phyloP scores from a whole-genome alignment of 306 rosid genomes.

The Delonix regia region DNA sequence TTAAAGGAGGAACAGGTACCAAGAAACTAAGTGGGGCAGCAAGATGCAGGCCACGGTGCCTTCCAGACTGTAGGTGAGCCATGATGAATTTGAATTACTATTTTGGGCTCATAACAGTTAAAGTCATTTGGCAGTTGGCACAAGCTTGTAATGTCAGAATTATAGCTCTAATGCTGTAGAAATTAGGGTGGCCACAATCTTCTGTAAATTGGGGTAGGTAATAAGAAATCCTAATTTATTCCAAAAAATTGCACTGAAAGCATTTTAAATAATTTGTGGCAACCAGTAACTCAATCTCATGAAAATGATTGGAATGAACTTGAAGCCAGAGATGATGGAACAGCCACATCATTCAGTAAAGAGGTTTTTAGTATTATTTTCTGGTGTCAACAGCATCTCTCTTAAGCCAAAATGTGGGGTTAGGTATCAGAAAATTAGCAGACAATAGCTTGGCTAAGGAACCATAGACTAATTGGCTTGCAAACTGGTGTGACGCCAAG shows the following conservation, averaged over 20 bases:
- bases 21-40: not conserved
- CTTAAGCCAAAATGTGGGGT: not conserved
- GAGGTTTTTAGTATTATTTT: not conserved
- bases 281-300: not conserved
- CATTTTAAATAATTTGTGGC: not conserved
- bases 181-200: not conserved
- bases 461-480: not conserved
- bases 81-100: not conserved
- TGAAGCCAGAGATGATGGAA: not conserved
- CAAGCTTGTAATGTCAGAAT: not conserved
- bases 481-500: not conserved
- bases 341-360: conserved; percentile 2
- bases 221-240: not conserved
- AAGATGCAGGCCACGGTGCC: not conserved
- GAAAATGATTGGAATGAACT: not conserved
- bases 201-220: not conserved
- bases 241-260: not conserved
- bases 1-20: not conserved
- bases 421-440: not conserved
- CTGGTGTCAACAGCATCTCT: not conserved
- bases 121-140: not conserved
- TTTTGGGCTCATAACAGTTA: not conserved
- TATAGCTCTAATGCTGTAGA: not conserved
- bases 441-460: not conserved
- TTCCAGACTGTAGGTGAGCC: not conserved